Evolutionary conservation across 2,329 filamentous ascomycete genomes (phyloP), one percentile per base, ranked within the genome.

Genomic region (Stagonosporopsis tanaceti): DNA sequence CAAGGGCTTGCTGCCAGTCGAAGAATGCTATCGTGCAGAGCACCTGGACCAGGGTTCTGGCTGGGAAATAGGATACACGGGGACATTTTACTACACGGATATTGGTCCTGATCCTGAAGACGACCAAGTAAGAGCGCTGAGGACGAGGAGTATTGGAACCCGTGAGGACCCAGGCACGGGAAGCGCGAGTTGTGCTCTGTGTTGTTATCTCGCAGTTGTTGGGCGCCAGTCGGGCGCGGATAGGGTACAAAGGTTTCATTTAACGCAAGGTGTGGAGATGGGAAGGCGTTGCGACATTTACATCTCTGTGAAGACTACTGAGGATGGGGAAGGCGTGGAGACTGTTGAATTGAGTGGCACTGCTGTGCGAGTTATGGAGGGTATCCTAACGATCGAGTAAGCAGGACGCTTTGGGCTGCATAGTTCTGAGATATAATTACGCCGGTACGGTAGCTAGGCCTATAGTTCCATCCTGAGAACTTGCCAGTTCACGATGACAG

Each of bases 101-200:
- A 81, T 87, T 14, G 71, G 76, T 14, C 68, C 75, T 1, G 70
- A 70, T 30, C 55, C 63, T 17, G 60, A 60, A 34, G 65, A 64
- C 3, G 53, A 62, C 6, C 27, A 32, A 9, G 27, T 50, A 6
- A 20, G 60, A 60, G 1, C 52, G 28, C 67, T 90, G 12, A 79
- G 85, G 34, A 83, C 87, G 9, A 79, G 89, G 40, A 87, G 90
- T 83, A 78, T 89, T 34, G 73, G 73, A 45, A 69, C 69, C 1
- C 58, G 74, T 22, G 81, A 84, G 66, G 80, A 83, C 66, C 75
- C 81, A 4, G 81, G 80, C 1, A 83, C 80, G 11, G 81, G 81
- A 2, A 80, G 78, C 53, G 80, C 79, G 25, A 79, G 79, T 56
- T 78, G 78, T 63, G 79, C 75, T 9, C 66, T 82, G 40, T 73